Base-by-base conservation (phyloP, 306 rosid genomes). In the Medicago lupulina region DNA sequence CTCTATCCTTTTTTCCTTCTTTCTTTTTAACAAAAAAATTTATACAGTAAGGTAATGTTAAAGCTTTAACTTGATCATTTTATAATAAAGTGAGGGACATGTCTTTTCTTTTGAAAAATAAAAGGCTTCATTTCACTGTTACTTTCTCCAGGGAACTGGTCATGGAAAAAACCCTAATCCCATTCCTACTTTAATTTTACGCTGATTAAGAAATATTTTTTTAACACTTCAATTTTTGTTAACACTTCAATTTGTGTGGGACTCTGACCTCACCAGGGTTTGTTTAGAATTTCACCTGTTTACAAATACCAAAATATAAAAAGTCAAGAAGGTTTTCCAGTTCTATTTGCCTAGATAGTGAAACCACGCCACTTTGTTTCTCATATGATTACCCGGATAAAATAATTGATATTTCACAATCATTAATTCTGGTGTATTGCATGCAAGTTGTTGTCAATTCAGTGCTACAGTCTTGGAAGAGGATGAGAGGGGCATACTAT, bases 371-470 rank as follows among this genome's bases (percentile, higher is more conserved):
- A 46, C 51, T 12, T 46, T 46, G 13, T 40, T 40, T 8, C n/a
- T 50, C 16, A 51, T 51, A 51, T 51, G 58, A 51, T 51, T n/a
- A 51, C 16, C 10, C 17, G 17, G 40, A 34, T 71, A 67, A 67
- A 61, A 62, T 4, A 71, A 77, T 77, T 38, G 7, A 71, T 65
- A 41, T 12, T 55, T 25, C 38, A 23, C 70, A 51, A 59, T 70
- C 58, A 70, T 36, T 49, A 15, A 49, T 14, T 38, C 25, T 39
- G 6, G 44, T 64, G 16, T 28, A 41, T 1, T 76, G 79, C 83
- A 76, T 76, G 87, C 86, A 84, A 85, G 73, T 78, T 79, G 70
- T 36, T 68, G 81, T 55, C 76, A 75, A 70, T 75, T 81, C 7
- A 49, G 18, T 51, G 83, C 76, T 78, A 80, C 79, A 81, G 84